These are phyloP conservation scores for Beta macrorhiza DNA, from an alignment of 179 eudicot genomes.

Conservation along the genomic window DNA sequence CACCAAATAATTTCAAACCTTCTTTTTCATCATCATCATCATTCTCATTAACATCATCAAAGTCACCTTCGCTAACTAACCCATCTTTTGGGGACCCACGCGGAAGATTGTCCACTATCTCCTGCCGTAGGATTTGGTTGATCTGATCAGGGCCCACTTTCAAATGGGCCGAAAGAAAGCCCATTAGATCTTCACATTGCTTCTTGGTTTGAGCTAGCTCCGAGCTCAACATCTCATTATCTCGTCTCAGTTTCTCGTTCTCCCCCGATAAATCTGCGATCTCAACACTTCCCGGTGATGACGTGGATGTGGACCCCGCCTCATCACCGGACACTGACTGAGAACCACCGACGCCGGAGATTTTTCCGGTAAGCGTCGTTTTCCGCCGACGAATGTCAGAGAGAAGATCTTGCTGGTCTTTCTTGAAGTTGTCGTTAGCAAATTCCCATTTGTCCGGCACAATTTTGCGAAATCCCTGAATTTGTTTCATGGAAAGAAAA, in stretches of 20 bases:
- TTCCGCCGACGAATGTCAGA: slow-evolving; percentile 69
- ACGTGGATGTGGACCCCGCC: slow-evolving; percentile 65
- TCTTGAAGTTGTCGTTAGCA: slow-evolving; percentile 76
- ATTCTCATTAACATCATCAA: slow-evolving; percentile 5
- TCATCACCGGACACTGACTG: slow-evolving; percentile 66
- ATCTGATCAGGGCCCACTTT: slow-evolving; percentile 60
- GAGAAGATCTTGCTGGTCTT: slow-evolving; percentile 67
- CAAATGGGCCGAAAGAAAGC: slow-evolving; percentile 41
- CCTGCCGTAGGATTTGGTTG: slow-evolving; percentile 39
- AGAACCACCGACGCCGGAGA: slow-evolving; percentile 25
- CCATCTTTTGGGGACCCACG: slow-evolving; percentile 19
- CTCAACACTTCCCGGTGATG: slow-evolving; percentile 48
- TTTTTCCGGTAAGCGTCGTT: slow-evolving; percentile 31
- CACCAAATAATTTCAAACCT: slow-evolving; percentile 78
- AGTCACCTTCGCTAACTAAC: slow-evolving; percentile 20
- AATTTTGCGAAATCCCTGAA: slow-evolving; percentile 80
- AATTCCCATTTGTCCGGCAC: slow-evolving; percentile 87
- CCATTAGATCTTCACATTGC: slow-evolving; percentile 63
- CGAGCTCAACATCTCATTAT: slow-evolving; percentile 55
- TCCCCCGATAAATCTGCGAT: slow-evolving; percentile 52
- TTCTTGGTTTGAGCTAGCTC: slow-evolving; percentile 70
- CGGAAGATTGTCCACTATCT: slow-evolving; percentile 13
- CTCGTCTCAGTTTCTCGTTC: slow-evolving; percentile 65
- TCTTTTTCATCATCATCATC: slow-evolving; percentile 29
- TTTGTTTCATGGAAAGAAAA: too few species aligned